Conservation (phyloP, 129 eudicot genomes). For the Kitagawia praeruptora region DNA sequence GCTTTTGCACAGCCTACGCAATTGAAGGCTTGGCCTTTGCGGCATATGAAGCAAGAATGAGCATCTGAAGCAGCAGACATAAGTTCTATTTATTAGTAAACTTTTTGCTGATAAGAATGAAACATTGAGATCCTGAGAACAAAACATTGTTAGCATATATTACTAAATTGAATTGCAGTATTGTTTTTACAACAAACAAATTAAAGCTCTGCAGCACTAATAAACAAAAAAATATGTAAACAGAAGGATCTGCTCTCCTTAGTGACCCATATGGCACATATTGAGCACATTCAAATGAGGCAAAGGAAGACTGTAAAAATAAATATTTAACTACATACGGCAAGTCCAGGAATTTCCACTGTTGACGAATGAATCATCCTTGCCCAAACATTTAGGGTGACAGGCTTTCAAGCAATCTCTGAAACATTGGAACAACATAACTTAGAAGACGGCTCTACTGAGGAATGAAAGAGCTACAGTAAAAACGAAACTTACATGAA, state of each 20-base stretch:
- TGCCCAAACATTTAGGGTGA: constrained; percentile 52
- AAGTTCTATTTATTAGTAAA: not conserved
- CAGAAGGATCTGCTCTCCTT: too few relatives aligned
- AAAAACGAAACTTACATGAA: too few relatives aligned
- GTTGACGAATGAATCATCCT: constrained; percentile 35
- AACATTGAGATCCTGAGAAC: not conserved
- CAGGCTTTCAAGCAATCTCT: constrained; percentile 66
- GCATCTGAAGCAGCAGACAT: constrained; percentile 37
- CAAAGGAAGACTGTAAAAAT: too few relatives aligned
- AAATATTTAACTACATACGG: constrained; percentile 30
- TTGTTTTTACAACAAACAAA: not conserved
- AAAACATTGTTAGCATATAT: not conserved
- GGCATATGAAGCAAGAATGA: constrained; percentile 46
- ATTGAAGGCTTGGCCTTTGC: constrained; percentile 28
- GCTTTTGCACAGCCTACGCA: constrained; percentile 63
- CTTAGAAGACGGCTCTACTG: not conserved
- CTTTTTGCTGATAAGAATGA: not conserved
- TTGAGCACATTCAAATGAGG: not conserved
- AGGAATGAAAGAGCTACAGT: not conserved
- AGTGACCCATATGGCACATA: not conserved
- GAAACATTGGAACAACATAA: constrained; percentile 8
- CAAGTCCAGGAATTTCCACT: constrained; percentile 43
- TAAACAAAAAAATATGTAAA: too few relatives aligned
- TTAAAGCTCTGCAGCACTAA: too few relatives aligned
- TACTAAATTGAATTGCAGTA: not conserved